Base-by-base conservation (phyloP, 2,329 filamentous ascomycete species). In the Neopestalotiopsis rosae region DNA sequence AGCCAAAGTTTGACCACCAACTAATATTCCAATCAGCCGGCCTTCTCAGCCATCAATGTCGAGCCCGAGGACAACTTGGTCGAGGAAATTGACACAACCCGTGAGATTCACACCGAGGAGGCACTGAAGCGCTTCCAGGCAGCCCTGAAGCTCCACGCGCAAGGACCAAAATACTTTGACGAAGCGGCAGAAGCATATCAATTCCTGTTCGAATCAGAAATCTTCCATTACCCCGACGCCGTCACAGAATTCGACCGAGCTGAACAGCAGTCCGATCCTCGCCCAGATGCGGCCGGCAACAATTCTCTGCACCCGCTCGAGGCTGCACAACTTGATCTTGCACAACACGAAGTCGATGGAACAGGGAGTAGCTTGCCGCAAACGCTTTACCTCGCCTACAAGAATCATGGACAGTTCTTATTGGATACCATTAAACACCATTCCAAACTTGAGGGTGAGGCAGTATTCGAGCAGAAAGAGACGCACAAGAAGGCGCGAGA, bases 81-180 rank as follows among this genome's bases (percentile, higher is more conserved):
- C 78, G 94, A 97, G 75, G 95, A 98, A 81, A 85, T 97, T 76
- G 96, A 99, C 79, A 94, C 96, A 76, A 97, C 95, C 42, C 96
- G 95, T 79, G 95, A 98, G 80, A 90, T 99, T 66, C 95, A 92
- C 86, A 95, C 98, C 76, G 96, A 99, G 76, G 96, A 99, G 82
- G 95, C 96, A 62, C 85, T 99, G 71, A 98, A 98, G 82, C 89
- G 95, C 45, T 99, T 98, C 79, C 95, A 98, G 77, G 91, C 87
- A 74, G 96, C 96, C 61, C 84, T 99, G 69, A 97, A 95, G 79
- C 90, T 95, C 73, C 96, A 99, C 78, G 92, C 95, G 1, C 94
- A 97, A 81, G 95, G 96, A 1, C 90, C 93, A 0, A 83, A 84
- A 20, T 93, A 90, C 67, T 96, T 94, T 78, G 81, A 89, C 62